Conservation (phyloP, 805 yeast genomes). For the Kodamaea lidongshanica region DNA sequence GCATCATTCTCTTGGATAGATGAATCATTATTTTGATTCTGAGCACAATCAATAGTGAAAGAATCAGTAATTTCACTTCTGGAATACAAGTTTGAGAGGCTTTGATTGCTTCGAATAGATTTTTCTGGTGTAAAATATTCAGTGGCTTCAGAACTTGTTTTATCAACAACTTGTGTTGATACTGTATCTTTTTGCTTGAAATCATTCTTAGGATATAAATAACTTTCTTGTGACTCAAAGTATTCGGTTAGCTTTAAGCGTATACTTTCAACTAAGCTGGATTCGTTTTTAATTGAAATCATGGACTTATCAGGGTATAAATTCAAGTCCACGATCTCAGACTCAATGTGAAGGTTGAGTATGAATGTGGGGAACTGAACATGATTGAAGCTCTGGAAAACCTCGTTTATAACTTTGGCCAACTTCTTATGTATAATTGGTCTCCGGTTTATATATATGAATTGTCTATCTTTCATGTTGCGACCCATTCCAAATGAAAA, state of each 20-base stretch:
- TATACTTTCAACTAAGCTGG: slow-evolving; percentile 48
- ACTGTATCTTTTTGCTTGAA: slow-evolving; percentile 3
- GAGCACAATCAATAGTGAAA: too few species aligned
- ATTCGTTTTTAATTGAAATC: slow-evolving; percentile 63
- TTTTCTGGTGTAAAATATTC: neutral
- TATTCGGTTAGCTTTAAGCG: slow-evolving; percentile 43
- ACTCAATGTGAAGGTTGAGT: slow-evolving; percentile 50
- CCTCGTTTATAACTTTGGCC: slow-evolving; percentile 59
- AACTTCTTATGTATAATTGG: slow-evolving; percentile 61
- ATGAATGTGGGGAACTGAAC: slow-evolving; percentile 69
- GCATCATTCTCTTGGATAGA: neutral
- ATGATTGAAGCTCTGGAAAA: slow-evolving; percentile 64
- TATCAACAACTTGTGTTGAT: slow-evolving; percentile 4
- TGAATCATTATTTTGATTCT: neutral
- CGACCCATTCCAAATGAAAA: slow-evolving; percentile 70
- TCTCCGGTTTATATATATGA: slow-evolving; percentile 64
- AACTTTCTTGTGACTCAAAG: slow-evolving; percentile 37
- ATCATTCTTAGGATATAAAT: slow-evolving; percentile 6
- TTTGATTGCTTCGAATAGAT: neutral
- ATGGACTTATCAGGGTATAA: slow-evolving; percentile 88
- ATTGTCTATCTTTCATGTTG: slow-evolving; percentile 67
- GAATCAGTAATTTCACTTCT: neutral
- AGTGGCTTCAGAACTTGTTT: too few species aligned
- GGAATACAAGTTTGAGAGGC: neutral
- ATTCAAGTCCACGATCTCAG: slow-evolving; percentile 66